phyloP scores from a whole-genome alignment of 1,139 yeast genomes.

The Blastobotrys raffinosifermentans region DNA sequence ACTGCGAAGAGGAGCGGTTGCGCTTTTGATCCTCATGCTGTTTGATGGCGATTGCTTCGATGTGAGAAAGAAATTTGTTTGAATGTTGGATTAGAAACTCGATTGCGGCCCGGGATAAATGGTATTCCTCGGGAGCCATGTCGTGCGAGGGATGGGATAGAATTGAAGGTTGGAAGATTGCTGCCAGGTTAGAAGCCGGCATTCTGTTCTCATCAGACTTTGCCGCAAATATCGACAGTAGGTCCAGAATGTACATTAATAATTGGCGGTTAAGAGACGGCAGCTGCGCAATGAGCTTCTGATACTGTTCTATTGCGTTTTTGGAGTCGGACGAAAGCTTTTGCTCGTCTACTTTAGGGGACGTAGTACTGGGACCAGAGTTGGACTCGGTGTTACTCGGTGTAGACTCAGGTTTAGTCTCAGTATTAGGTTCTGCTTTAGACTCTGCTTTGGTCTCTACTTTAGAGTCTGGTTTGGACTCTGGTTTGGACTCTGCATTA shows the following conservation, averaged over 20 bases:
- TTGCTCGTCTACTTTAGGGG: slow-evolving; percentile 7
- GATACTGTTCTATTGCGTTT: slow-evolving; percentile 67
- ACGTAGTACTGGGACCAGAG: slow-evolving; percentile 7
- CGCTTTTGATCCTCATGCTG: slow-evolving; percentile 25
- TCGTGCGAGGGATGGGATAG: slow-evolving; percentile 90
- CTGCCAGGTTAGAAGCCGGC: slow-evolving; percentile 92
- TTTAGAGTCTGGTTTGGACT: not conserved
- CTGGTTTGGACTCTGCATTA: not conserved
- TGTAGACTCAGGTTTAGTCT: not conserved
- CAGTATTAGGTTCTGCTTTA: not conserved
- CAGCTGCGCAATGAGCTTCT: slow-evolving; percentile 55
- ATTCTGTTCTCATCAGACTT: slow-evolving; percentile 73
- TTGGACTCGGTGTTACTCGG: slow-evolving; percentile 1
- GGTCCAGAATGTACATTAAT: slow-evolving; percentile 80
- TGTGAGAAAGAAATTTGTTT: slow-evolving; percentile 62
- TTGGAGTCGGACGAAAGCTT: slow-evolving; percentile 45
- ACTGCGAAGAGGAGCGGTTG: not conserved
- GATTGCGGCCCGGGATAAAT: slow-evolving; percentile 76
- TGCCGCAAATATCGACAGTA: slow-evolving; percentile 79
- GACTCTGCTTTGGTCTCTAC: not conserved
- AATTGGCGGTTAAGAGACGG: slow-evolving; percentile 74
- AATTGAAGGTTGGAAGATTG: slow-evolving; percentile 93
- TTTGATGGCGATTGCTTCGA: slow-evolving; percentile 30
- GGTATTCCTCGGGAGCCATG: slow-evolving; percentile 87
- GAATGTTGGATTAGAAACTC: slow-evolving; percentile 80